A percentile compares a stretch with the other conserved stretches of the same genome.
phyloP scores from a whole-genome alignment of 2,329 filamentous ascomycete genomes.

The Davidsoniella neocaledoniae region DNA sequence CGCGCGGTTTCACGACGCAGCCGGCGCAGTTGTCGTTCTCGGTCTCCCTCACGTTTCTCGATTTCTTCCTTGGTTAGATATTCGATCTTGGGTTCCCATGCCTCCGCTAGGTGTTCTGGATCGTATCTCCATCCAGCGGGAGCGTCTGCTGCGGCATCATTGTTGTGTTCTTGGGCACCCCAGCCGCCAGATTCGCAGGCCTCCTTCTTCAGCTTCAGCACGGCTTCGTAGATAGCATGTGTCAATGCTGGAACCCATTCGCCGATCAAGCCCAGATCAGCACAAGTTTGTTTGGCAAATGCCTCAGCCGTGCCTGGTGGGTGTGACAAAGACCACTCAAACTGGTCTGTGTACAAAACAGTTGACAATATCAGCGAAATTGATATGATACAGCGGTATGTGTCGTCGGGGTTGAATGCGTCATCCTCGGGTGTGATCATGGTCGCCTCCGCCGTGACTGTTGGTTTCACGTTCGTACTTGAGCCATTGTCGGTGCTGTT shows the following conservation, averaged over 20 bases:
- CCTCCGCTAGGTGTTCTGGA: constrained; percentile 68
- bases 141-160: constrained; percentile 66
- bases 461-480: constrained; percentile 18
- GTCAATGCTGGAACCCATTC: constrained; percentile 93
- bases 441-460: constrained; percentile 54
- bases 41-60: constrained; percentile 86
- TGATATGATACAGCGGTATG: constrained; percentile 81
- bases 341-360: constrained; percentile 87
- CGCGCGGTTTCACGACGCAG: constrained; percentile 79
- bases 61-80: constrained; percentile 86
- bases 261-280: constrained; percentile 71
- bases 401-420: constrained; percentile 73
- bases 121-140: constrained; percentile 94
- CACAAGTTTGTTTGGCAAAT: constrained; percentile 84
- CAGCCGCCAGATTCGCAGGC: constrained; percentile 78
- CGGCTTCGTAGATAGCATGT: constrained; percentile 92
- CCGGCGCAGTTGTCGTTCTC: constrained; percentile 76
- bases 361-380: constrained; percentile 86
- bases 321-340: constrained; percentile 91
- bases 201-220: constrained; percentile 85
- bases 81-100: constrained; percentile 74
- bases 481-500: constrained; percentile 1
- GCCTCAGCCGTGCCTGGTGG: constrained; percentile 81
- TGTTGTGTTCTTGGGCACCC: constrained; percentile 57
- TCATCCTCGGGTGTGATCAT: constrained; percentile 36